These are phyloP conservation scores for Aureobasidium sp. DNA, from an alignment of 2,329 filamentous ascomycete genomes.

Conservation along the genomic window DNA sequence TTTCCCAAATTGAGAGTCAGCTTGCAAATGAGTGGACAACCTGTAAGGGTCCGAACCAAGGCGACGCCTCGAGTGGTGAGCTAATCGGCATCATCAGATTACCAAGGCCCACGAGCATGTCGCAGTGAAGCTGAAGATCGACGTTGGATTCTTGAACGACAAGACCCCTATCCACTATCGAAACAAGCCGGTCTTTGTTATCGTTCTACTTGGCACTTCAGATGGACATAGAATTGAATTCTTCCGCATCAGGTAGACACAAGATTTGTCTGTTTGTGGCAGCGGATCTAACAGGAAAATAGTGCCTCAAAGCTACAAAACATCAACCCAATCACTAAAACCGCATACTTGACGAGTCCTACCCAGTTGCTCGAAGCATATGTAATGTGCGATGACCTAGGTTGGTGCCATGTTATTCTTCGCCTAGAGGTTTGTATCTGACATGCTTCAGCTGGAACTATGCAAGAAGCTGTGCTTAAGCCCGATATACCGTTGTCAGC, in stretches of 20 bases:
- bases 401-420: conserved; percentile 27
- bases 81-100: conserved; percentile 19
- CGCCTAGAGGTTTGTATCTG: not conserved
- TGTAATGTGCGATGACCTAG: conserved; percentile 79
- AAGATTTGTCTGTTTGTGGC: too few species aligned
- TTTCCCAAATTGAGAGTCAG: conserved; percentile 63
- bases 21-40: conserved; percentile 41
- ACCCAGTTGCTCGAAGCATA: conserved; percentile 57
- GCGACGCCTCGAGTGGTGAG: not conserved
- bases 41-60: conserved; percentile 28
- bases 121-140: conserved; percentile 54
- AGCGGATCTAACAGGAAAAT: conserved; percentile 11
- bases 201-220: conserved; percentile 64
- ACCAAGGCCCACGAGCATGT: conserved; percentile 36
- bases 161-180: conserved; percentile 54
- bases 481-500: conserved; percentile 38
- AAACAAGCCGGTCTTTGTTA: conserved; percentile 57
- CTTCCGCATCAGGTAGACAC: conserved; percentile 44
- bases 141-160: conserved; percentile 64
- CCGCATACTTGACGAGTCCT: conserved; percentile 44
- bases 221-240: conserved; percentile 64
- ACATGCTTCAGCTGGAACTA: conserved; percentile 43
- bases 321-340: conserved; percentile 53
- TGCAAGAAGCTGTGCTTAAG: conserved; percentile 44
- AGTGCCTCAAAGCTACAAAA: conserved; percentile 58